Evolutionary conservation across 2,329 filamentous ascomycete genomes (phyloP), one percentile per base, ranked within the genome.

Genomic region (Aureobasidium sp.): DNA sequence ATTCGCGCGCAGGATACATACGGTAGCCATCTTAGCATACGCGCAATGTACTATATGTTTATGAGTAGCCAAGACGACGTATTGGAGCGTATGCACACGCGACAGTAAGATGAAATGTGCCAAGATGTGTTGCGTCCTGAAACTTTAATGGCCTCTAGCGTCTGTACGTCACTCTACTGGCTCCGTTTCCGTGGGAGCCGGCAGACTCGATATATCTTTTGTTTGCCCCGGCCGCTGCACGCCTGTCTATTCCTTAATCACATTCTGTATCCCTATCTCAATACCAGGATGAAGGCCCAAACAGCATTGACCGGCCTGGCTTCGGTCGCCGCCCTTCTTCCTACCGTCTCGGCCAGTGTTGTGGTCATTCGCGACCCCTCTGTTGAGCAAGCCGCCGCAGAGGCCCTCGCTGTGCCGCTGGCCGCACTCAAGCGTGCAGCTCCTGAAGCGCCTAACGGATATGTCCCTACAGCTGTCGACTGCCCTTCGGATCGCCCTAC

Each of bases 401-500:
- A 63, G 41, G 62, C 55, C n/a, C 55, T 63, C n/a, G 62, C 62
- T 29, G 45, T 44, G 1, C 51, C 61, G n/a, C 55, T 63, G 22
- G 27, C 34, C 15, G 51, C 44, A 3, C 8, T 44, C 31, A 63
- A 55, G 39, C 70, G 72, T 63, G 71, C 70, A 14, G 67, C 81
- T 0, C 80, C 82, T 1, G 80, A 84, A 68, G 80, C 83, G 42
- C 79, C 86, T 5, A 79, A 89, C 69, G 84, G 85, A 64, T 97
- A 97, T 73, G 83, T 85, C 1, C 92, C 92, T 0, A 76, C 80
- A 37, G 71, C 76, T 6, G 87, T 89, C 45, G 73, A 82, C 65
- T 96, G 92, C 70, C 91, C 91, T 4, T 76, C 79, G 7, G 78
- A 78, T n/a, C 81, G 84, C 48, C 91, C 92, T 0, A 80, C 78